phyloP scores from a whole-genome alignment of 1,284 basidiomycete species.

The Caloboletus firmus region DNA sequence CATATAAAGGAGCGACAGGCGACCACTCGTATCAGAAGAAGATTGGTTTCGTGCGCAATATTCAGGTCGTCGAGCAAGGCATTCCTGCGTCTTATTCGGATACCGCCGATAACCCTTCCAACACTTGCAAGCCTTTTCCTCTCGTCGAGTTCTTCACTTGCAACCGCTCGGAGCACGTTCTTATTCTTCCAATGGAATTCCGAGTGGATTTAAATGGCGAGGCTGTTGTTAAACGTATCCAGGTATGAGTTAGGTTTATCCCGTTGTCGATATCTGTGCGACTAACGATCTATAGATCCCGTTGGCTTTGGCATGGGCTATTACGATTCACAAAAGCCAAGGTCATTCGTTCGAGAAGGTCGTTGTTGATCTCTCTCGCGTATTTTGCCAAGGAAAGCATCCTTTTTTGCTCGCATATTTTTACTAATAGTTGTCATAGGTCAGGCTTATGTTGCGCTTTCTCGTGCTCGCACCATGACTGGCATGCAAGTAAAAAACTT shows the following conservation, averaged over 20 bases:
- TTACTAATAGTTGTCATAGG: background rate
- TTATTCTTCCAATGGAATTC: background rate
- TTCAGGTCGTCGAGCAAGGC: background rate
- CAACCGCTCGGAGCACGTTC: background rate
- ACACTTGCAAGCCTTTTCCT: background rate
- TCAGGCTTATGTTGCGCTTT: background rate
- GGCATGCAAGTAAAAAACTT: slow-evolving; percentile 5
- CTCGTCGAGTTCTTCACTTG: background rate
- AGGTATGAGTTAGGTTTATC: background rate
- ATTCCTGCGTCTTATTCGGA: background rate
- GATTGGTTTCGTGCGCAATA: background rate
- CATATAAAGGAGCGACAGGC: background rate
- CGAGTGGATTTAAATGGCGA: background rate
- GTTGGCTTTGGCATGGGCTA: slow-evolving; percentile 71
- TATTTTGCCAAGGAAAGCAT: slow-evolving; percentile 40
- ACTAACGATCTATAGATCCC: slow-evolving; percentile 42
- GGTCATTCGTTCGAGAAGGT: slow-evolving; percentile 72
- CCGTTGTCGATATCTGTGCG: too few relatives aligned
- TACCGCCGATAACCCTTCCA: background rate
- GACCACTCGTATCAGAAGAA: background rate
- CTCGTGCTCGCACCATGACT: background rate
- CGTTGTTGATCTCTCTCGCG: slow-evolving; percentile 58
- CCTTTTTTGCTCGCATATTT: background rate
- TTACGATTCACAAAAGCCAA: slow-evolving; percentile 81
- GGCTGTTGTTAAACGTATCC: background rate